phyloP scores from a whole-genome alignment of 2,329 filamentous ascomycete species.

The Sporothrix humicola region DNA sequence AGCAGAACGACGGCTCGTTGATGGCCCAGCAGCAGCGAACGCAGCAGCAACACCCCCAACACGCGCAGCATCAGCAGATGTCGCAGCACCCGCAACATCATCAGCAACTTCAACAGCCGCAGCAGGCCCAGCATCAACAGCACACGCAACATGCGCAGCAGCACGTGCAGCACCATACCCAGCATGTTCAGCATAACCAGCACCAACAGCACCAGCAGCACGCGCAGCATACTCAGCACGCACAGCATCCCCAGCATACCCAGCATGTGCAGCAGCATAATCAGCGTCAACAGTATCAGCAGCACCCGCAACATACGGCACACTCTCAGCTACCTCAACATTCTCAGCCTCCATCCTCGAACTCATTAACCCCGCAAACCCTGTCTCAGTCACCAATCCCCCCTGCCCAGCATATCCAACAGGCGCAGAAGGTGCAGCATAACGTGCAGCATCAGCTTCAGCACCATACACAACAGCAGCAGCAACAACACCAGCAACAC shows the following conservation, averaged over 20 bases:
- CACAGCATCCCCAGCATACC: conserved; percentile 34
- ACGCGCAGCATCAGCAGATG: conserved; percentile 37
- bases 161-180: conserved; percentile 36
- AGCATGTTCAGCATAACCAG: conserved; percentile 32
- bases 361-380: conserved; percentile 54
- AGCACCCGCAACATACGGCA: conserved; percentile 37
- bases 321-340: conserved; percentile 40
- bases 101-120: conserved; percentile 32
- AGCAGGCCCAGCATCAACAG: conserved; percentile 25
- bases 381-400: conserved; percentile 52
- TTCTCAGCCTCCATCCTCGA: conserved; percentile 44
- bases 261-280: conserved; percentile 28
- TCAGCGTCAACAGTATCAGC: conserved; percentile 43
- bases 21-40: conserved; percentile 43
- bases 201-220: conserved; percentile 37
- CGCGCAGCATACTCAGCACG: conserved; percentile 35
- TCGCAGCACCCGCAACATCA: conserved; percentile 34
- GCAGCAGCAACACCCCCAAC: conserved; percentile 40
- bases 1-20: conserved; percentile 43
- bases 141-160: conserved; percentile 33
- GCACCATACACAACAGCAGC: conserved; percentile 39
- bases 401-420: conserved; percentile 40
- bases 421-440: conserved; percentile 30
- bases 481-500: conserved; percentile 43
- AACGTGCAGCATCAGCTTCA: conserved; percentile 33